Percentiles rank a stretch among this genome's conserved stretches.
Evolutionary conservation across 495 filamentous ascomycete species (phyloP).

Genomic region (Penicillium lividum): DNA sequence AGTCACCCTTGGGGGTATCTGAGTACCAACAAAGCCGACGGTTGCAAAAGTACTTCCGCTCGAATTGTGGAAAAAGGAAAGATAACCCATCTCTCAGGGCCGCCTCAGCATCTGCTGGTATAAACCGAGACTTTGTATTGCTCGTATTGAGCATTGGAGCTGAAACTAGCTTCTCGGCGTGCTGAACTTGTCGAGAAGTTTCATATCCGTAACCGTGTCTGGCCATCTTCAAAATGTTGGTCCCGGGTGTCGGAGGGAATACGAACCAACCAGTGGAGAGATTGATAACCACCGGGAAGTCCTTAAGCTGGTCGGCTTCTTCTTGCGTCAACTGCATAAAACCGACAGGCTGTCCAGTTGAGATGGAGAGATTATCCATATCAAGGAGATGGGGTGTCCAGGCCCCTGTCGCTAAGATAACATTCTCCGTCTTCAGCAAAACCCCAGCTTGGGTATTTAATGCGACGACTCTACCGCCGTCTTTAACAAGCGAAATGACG

Average conservation of each 20-base stretch:
- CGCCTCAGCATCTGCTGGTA: too few species aligned
- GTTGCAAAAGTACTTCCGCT: too few species aligned
- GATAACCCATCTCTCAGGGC: too few species aligned
- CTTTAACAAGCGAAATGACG: conserved; percentile 39
- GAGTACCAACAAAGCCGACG: too few species aligned
- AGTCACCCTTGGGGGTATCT: too few species aligned
- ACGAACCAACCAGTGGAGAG: conserved; percentile 74
- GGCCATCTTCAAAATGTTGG: conserved; percentile 64
- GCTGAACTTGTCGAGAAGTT: too few species aligned
- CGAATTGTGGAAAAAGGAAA: too few species aligned
- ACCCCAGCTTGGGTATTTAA: conserved; percentile 40
- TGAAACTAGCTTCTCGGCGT: too few species aligned
- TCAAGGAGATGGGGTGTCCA: conserved; percentile 75
- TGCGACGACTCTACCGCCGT: conserved; percentile 23
- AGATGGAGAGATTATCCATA: conserved; percentile 63
- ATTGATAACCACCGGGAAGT: conserved; percentile 74
- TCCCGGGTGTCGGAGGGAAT: conserved; percentile 60
- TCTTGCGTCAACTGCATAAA: conserved; percentile 66
- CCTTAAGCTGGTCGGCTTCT: conserved; percentile 58
- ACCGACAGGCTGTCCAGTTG: conserved; percentile 72
- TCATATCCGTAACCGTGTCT: conserved; percentile 82
- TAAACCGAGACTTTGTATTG: too few species aligned
- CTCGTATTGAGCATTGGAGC: too few species aligned
- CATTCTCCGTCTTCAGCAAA: conserved; percentile 61
- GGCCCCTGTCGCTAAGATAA: conserved; percentile 77